A percentile compares a stretch with the other conserved stretches of the same genome.
Evolutionary conservation across 768 basidiomycete species (phyloP).

Genomic region (Tylopilus intermedius): DNA sequence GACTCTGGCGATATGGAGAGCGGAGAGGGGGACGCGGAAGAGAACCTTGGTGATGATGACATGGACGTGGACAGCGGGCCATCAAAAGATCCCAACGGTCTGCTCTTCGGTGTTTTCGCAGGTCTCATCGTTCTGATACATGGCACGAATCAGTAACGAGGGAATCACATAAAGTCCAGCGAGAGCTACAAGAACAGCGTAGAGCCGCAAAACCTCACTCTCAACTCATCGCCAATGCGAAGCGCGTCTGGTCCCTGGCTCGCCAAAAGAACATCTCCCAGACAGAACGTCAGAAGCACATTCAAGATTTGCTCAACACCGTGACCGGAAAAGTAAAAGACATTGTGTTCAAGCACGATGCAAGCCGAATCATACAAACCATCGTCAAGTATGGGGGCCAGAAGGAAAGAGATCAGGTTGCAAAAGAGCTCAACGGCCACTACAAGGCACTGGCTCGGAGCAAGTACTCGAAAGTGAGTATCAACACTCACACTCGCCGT

Average conservation of each 20-base stretch:
- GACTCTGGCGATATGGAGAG: constrained; percentile 34
- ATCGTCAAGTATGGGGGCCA: constrained; percentile 77
- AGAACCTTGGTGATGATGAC: constrained; percentile 26
- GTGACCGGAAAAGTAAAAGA: constrained; percentile 81
- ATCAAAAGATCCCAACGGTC: constrained; percentile 53
- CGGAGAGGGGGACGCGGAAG: constrained; percentile 22
- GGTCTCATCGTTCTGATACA: constrained; percentile 5
- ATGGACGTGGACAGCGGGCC: constrained; percentile 26
- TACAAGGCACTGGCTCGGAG: constrained; percentile 76
- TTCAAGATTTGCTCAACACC: constrained; percentile 67
- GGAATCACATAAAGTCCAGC: constrained; percentile 72
- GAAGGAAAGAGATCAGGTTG: constrained; percentile 73
- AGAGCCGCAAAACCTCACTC: constrained; percentile 77
- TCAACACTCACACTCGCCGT: not conserved
- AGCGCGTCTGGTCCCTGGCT: constrained; percentile 72
- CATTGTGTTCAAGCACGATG: constrained; percentile 88
- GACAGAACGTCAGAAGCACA: constrained; percentile 68
- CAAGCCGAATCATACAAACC: constrained; percentile 78
- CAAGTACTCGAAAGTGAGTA: constrained; percentile 81
- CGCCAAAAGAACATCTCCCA: constrained; percentile 66
- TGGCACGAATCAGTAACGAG: constrained; percentile 41
- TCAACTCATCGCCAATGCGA: constrained; percentile 61
- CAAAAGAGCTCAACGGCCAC: constrained; percentile 74
- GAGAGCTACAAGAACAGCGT: constrained; percentile 60
- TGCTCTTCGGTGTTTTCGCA: constrained; percentile 13